Evolutionary conservation across 305 asterid species (phyloP), one percentile per base, ranked within the genome.

Genomic region (Fraxinus floribunda): DNA sequence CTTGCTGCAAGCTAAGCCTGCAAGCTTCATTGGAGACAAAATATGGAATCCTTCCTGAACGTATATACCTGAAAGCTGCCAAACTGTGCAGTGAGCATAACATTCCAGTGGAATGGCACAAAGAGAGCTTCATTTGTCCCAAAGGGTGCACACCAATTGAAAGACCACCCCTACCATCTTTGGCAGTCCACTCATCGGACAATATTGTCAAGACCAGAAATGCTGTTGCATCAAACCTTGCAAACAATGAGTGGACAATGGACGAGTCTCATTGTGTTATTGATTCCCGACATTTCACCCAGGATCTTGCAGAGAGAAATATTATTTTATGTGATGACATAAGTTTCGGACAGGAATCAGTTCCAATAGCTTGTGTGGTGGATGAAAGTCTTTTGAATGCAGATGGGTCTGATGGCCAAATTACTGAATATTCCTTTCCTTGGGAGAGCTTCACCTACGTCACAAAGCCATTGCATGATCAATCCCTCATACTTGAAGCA

Each of bases 361-460:
- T 93, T 81, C 95, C 98, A 44, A 88, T 95, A 85, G 91, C 96
- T 81, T 97, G 99, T 86, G 98, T 94, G 86, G 95, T 97, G 82
- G 98, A 97, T 83, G 99, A 97, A 83, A 90, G 84, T 88, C 93
- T 96, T 79, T 87, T 96, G 88, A 93, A 94, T 83, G 90, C 97
- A 5, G 97, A 93, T 90, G 99, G 91, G 79, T 80, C 88, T 81
- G 96, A 92, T 86, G 97, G 94, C 68, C 97, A 90, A 80, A 87
- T 85, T 84, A 78, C 85, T 13, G 93, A 90, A 36, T 86, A 83
- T 81, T 88, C 95, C 75, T 90, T 91, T 85, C 99, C 98, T 16
- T 97, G 99, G 98, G 98, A 93, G 89, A 90, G 95, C 92, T 93
- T 93, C 89, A 93, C 91, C 13, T 97, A 95, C 78, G 88, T 92